phyloP scores from a whole-genome alignment of 306 rosid species.

The Cicer yamashitae region DNA sequence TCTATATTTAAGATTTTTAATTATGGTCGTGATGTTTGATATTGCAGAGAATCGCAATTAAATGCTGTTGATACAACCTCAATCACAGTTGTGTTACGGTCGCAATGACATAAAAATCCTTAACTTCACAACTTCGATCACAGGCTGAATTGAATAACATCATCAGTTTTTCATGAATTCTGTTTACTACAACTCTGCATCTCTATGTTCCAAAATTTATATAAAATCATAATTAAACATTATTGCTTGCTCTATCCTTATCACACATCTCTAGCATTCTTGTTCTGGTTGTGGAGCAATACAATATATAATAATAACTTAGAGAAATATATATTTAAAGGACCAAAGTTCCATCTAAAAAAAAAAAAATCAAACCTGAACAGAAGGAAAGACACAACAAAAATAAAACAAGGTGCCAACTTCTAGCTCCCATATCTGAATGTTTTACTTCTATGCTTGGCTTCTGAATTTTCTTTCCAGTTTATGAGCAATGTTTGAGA shows the following conservation, averaged over 20 bases:
- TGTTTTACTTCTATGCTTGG: conserved; percentile 41
- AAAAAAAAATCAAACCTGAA: conserved; percentile 60
- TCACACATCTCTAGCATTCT: neutral
- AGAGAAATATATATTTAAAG: conserved; percentile 10
- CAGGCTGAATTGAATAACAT: neutral
- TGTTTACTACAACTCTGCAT: conserved; percentile 14
- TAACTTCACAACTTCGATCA: neutral
- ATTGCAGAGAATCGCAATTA: neutral
- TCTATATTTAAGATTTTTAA: neutral
- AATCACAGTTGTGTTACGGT: neutral
- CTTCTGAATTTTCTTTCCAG: conserved; percentile 44
- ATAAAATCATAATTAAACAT: neutral
- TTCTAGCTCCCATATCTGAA: conserved; percentile 65
- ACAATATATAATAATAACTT: neutral
- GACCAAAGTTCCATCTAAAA: conserved; percentile 20
- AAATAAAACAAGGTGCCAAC: conserved; percentile 55
- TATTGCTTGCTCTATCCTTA: neutral
- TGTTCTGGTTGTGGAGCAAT: conserved; percentile 40
- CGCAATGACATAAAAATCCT: neutral
- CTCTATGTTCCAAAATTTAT: conserved; percentile 18
- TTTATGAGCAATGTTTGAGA: conserved; percentile 55
- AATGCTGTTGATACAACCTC: neutral
- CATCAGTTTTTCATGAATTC: conserved; percentile 13
- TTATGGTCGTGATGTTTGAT: neutral
- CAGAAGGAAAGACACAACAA: conserved; percentile 60